These are phyloP conservation scores for Rhododendron griersonianum DNA, from an alignment of 148 eudicot genomes.

Conservation along the genomic window DNA sequence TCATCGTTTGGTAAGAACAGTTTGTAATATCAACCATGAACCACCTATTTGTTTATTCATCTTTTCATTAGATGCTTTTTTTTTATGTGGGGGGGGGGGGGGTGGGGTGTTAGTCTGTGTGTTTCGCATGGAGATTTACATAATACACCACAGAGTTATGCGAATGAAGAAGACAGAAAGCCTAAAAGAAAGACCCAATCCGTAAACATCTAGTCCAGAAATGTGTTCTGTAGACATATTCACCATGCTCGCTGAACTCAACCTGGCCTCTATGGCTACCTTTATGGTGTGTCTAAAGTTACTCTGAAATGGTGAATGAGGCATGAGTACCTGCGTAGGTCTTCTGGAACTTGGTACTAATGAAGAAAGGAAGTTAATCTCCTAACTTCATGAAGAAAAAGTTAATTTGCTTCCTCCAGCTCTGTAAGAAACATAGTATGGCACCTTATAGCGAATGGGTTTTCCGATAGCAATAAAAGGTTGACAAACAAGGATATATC, in stretches of 20 bases:
- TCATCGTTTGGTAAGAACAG: conserved; percentile 34
- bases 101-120: no score
- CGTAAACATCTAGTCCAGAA: background rate
- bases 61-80: background rate
- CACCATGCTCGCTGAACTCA: conserved; percentile 1
- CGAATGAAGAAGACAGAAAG: background rate
- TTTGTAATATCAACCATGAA: background rate
- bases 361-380: background rate
- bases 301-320: background rate
- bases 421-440: background rate
- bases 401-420: background rate
- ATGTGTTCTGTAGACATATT: background rate
- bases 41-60: background rate
- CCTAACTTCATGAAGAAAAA: background rate
- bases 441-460: background rate
- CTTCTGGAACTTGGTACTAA: background rate
- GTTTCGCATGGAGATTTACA: background rate
- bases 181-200: background rate
- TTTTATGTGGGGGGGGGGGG: no score
- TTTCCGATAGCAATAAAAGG: background rate
- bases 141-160: background rate
- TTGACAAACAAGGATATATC: background rate
- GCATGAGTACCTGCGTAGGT: background rate
- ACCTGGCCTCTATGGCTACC: background rate
- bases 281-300: background rate